Conservation (phyloP, 177 flowering plant genomes). For the Vitis hybrid region DNA sequence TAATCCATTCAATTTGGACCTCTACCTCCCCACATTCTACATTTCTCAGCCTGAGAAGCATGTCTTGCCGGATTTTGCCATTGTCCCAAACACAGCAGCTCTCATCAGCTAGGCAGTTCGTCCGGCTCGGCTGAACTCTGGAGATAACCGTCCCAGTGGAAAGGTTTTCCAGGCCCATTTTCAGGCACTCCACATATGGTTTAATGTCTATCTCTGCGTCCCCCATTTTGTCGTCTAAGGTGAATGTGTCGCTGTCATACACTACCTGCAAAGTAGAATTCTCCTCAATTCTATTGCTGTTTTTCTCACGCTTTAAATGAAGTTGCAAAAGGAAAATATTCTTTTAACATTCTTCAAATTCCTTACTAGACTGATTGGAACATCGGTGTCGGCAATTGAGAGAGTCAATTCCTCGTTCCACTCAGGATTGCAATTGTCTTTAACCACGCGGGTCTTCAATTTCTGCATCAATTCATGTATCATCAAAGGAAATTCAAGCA, state of each 20-base stretch:
- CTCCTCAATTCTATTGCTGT: neutral
- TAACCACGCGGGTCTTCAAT: constrained; percentile 36
- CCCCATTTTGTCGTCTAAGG: constrained; percentile 40
- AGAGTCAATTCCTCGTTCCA: constrained; percentile 47
- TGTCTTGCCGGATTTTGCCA: constrained; percentile 40
- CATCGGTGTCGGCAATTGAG: constrained; percentile 17
- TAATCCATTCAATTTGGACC: constrained; percentile 39
- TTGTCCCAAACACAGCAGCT: constrained; percentile 35
- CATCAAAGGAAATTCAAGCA: neutral
- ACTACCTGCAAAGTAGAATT: constrained; percentile 29
- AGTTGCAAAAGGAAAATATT: neutral
- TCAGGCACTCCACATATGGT: constrained; percentile 27
- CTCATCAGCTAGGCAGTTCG: constrained; percentile 36
- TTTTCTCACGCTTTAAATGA: neutral
- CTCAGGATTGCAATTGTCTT: constrained; percentile 37
- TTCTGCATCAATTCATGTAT: constrained; percentile 30
- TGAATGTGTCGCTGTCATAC: constrained; percentile 37
- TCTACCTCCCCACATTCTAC: constrained; percentile 37
- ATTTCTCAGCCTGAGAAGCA: constrained; percentile 34
- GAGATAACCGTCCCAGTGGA: constrained; percentile 29
- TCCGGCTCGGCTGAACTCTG: constrained; percentile 25
- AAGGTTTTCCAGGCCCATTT: constrained; percentile 17
- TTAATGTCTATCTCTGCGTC: constrained; percentile 40
- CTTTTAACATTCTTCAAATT: neutral
- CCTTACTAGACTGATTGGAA: constrained; percentile 32